A percentile compares a stretch with the other conserved stretches of the same genome.
Evolutionary conservation across 176 grass and related monocot genomes (phyloP).

Genomic region (Eleusine coracana): DNA sequence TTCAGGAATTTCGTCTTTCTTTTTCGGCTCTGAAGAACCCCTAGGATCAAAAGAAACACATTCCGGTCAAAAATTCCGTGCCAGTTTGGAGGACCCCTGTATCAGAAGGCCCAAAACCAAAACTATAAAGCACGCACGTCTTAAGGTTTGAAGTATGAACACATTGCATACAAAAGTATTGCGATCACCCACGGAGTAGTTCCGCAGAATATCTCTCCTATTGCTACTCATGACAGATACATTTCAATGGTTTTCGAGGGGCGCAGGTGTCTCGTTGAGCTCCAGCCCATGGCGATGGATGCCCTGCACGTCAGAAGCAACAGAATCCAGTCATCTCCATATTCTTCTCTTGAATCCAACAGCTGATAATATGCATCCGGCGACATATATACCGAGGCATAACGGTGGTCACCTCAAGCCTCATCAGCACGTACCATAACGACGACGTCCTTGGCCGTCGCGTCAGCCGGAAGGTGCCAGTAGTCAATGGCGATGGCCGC

Average conservation of each 20-base stretch:
- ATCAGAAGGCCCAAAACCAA: background rate
- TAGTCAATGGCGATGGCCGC: too few species aligned
- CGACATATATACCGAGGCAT: too few species aligned
- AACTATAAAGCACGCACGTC: background rate
- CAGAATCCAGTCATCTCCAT: constrained; percentile 27
- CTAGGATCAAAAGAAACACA: too few species aligned
- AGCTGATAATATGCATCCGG: background rate
- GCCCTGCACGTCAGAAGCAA: constrained; percentile 53
- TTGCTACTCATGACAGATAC: background rate
- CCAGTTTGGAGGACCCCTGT: too few species aligned
- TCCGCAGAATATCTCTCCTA: background rate
- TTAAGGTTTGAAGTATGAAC: background rate
- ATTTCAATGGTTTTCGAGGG: constrained; percentile 68
- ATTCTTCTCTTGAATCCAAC: background rate
- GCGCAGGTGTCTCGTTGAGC: constrained; percentile 71
- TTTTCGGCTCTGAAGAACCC: too few species aligned
- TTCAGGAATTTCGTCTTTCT: too few species aligned
- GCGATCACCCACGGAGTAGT: background rate
- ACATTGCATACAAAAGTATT: background rate
- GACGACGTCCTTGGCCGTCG: too few species aligned
- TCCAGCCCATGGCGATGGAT: constrained; percentile 68
- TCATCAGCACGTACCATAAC: too few species aligned
- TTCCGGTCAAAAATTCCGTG: too few species aligned
- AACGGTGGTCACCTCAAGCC: too few species aligned
- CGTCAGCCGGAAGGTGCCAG: too few species aligned